Percentiles rank a stretch among this genome's conserved stretches.
These are phyloP conservation scores for Sporothrix protearum DNA, from an alignment of 2,329 filamentous ascomycete genomes.

Conservation along the genomic window DNA sequence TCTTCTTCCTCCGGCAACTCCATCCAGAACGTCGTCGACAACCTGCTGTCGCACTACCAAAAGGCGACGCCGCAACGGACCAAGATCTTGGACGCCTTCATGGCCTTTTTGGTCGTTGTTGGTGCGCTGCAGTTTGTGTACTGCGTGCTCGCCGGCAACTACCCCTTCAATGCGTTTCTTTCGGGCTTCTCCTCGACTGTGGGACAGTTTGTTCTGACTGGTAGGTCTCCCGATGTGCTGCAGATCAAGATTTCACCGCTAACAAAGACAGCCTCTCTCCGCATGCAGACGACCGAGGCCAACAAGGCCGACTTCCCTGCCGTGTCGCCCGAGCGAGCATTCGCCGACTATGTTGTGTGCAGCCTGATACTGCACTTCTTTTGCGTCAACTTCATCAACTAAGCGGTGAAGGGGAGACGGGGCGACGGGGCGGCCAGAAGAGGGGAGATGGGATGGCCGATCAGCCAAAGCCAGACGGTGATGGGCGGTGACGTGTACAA, in stretches of 20 bases:
- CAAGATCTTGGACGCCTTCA: slow-evolving; percentile 87
- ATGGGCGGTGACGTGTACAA: not conserved
- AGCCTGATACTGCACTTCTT: slow-evolving; percentile 97
- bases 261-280: slow-evolving; percentile 57
- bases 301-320: slow-evolving; percentile 74
- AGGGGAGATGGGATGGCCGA: not conserved
- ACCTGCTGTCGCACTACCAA: slow-evolving; percentile 74
- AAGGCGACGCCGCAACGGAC: slow-evolving; percentile 81
- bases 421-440: too few species aligned
- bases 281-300: slow-evolving; percentile 85
- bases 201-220: slow-evolving; percentile 94
- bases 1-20: not conserved
- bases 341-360: slow-evolving; percentile 93
- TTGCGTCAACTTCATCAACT: slow-evolving; percentile 99
- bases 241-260: not conserved
- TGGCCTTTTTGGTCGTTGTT: slow-evolving; percentile 79
- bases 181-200: slow-evolving; percentile 92
- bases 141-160: slow-evolving; percentile 88
- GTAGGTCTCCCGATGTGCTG: slow-evolving; percentile 46
- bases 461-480: not conserved
- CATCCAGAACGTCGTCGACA: slow-evolving; percentile 58
- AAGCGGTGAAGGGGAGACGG: not conserved
- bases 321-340: slow-evolving; percentile 82
- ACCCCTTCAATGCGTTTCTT: slow-evolving; percentile 97
- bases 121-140: slow-evolving; percentile 92